Percentiles rank a stretch among this genome's conserved stretches.
Conservation (phyloP, 1,284 basidiomycete species). For the Sphagnurus paluster region DNA sequence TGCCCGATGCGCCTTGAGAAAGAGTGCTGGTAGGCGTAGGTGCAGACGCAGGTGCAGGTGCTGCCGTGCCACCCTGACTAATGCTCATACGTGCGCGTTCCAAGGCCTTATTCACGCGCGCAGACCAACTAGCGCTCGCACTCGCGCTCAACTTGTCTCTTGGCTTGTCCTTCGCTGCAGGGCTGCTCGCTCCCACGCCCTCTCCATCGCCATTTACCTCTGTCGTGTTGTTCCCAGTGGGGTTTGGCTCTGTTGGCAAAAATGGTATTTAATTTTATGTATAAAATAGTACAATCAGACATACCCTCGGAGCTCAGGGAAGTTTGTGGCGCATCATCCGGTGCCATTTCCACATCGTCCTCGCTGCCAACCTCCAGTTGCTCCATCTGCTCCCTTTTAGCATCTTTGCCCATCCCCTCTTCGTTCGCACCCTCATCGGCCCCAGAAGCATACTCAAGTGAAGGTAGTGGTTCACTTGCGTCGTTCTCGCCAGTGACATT, state of each 20-base stretch:
- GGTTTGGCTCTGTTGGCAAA: too few species aligned
- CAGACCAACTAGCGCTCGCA: slow-evolving; percentile 6
- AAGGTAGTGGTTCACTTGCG: too few species aligned
- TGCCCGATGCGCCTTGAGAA: too few species aligned
- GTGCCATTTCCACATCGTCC: not conserved
- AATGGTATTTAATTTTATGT: too few species aligned
- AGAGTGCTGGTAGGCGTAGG: not conserved
- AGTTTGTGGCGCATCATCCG: not conserved
- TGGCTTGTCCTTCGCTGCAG: not conserved
- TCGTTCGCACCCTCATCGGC: not conserved
- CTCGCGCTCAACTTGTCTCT: not conserved
- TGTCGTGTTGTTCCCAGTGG: not conserved
- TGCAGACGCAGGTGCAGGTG: not conserved
- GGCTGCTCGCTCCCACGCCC: not conserved
- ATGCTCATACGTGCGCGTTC: slow-evolving; percentile 4
- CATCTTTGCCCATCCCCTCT: not conserved
- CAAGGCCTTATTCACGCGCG: slow-evolving; percentile 8
- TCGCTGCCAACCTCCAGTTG: not conserved
- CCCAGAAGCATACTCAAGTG: too few species aligned
- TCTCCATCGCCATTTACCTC: not conserved
- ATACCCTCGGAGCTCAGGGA: too few species aligned
- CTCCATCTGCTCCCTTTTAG: not conserved
- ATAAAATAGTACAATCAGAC: too few species aligned
- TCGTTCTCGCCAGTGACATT: not conserved
- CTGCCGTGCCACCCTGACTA: too few species aligned